These are phyloP conservation scores for Primulina eburnea DNA, from an alignment of 257 asterid species.

Conservation along the genomic window DNA sequence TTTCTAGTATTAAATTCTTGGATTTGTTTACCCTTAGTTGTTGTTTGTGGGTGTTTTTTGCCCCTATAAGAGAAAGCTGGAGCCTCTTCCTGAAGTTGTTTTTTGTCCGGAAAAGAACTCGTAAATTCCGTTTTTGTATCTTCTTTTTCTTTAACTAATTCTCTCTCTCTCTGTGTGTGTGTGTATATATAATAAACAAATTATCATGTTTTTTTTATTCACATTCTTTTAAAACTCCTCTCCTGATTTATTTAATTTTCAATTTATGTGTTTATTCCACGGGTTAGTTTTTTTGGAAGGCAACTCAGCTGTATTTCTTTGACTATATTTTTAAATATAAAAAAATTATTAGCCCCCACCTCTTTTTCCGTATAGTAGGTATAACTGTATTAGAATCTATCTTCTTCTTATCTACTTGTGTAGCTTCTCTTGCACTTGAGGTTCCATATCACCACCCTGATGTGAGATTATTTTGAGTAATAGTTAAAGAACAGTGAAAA, in stretches of 20 bases:
- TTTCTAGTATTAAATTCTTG: constrained; percentile 5
- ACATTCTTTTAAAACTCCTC: background rate
- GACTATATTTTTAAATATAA: constrained; percentile 14
- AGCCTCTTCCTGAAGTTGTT: too few relatives aligned
- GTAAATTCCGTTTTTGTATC: too few relatives aligned
- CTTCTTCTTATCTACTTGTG: constrained; percentile 30
- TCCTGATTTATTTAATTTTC: background rate
- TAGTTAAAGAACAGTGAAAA: background rate
- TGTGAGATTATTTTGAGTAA: background rate
- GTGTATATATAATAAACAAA: too few relatives aligned
- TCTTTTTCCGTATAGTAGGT: background rate
- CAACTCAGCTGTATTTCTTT: constrained; percentile 27
- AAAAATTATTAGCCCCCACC: background rate
- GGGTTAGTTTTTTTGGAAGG: constrained; percentile 15
- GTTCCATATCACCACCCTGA: background rate
- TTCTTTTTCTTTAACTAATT: too few relatives aligned
- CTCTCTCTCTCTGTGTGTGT: too few relatives aligned
- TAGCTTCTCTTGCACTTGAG: background rate
- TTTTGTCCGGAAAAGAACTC: too few relatives aligned
- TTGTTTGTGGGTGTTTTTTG: background rate
- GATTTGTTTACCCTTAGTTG: background rate
- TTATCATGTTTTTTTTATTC: background rate
- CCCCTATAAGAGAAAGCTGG: too few relatives aligned
- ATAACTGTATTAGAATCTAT: constrained; percentile 3
- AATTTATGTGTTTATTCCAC: background rate